Percentiles rank a stretch among this genome's conserved stretches.
phyloP scores from a whole-genome alignment of 371 early-diverging fungal species.

The Dinochytrium kinnereticum region DNA sequence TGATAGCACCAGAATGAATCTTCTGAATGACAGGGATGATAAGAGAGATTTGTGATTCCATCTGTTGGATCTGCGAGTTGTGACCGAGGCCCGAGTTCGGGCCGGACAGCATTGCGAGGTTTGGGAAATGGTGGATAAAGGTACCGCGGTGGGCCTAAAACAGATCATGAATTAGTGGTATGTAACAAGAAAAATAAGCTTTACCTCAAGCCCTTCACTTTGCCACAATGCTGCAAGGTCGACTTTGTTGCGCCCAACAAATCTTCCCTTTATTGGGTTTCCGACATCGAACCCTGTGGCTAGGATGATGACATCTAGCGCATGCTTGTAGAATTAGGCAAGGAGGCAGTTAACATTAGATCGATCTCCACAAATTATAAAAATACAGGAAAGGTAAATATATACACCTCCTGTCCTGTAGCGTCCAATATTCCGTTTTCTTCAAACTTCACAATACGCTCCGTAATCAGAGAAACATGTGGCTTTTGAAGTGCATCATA shows the following conservation, averaged over 20 bases:
- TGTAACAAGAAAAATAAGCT: not conserved
- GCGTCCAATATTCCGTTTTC: constrained; percentile 36
- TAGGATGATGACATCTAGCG: constrained; percentile 57
- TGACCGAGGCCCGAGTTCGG: constrained; percentile 19
- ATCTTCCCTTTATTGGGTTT: constrained; percentile 29
- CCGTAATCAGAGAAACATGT: constrained; percentile 53
- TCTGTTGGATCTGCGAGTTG: constrained; percentile 9
- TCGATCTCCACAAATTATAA: not conserved
- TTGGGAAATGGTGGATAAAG: constrained; percentile 14
- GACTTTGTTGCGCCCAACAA: constrained; percentile 34
- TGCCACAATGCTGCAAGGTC: constrained; percentile 19
- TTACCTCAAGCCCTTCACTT: not conserved
- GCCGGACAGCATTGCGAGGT: constrained; percentile 15
- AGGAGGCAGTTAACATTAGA: constrained; percentile 23
- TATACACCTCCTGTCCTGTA: constrained; percentile 41
- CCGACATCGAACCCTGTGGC: constrained; percentile 65
- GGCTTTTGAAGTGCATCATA: constrained; percentile 50
- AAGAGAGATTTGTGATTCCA: constrained; percentile 1
- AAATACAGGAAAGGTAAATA: not conserved
- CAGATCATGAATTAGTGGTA: not conserved
- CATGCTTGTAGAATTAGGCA: too few species aligned
- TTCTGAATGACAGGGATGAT: not conserved
- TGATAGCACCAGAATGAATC: not conserved
- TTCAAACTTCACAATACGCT: constrained; percentile 46
- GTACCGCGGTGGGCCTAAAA: constrained; percentile 3